These are phyloP conservation scores for Neospermospora avenae DNA, from an alignment of 2,329 filamentous ascomycete genomes.

Conservation along the genomic window DNA sequence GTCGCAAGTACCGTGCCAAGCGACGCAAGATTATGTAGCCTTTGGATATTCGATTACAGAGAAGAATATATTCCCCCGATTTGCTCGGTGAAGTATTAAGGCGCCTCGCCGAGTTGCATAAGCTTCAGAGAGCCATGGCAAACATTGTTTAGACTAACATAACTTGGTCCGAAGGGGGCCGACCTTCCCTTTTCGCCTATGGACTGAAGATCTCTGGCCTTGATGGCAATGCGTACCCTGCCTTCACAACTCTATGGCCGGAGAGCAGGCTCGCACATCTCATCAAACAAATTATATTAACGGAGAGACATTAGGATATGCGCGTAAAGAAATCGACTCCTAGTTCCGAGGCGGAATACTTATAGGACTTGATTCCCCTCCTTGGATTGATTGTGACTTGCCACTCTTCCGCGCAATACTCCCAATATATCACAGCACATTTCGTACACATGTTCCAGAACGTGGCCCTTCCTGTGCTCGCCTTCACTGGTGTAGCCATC, in stretches of 20 bases:
- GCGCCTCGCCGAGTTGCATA: not conserved
- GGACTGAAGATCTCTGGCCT: not conserved
- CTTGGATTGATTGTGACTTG: not conserved
- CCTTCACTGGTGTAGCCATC: slow-evolving; percentile 22
- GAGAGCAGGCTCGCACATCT: not conserved
- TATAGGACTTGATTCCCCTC: not conserved
- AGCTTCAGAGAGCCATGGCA: not conserved
- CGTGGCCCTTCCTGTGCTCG: slow-evolving; percentile 20
- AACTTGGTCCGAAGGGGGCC: not conserved
- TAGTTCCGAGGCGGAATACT: not conserved
- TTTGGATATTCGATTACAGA: slow-evolving; percentile 3
- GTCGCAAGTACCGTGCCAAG: slow-evolving; percentile 14
- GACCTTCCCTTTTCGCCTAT: not conserved
- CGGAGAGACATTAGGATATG: too few relatives aligned
- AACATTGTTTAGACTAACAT: not conserved
- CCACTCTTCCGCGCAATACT: not conserved
- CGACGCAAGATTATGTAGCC: slow-evolving; percentile 11
- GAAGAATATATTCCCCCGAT: slow-evolving; percentile 9
- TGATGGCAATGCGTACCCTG: not conserved
- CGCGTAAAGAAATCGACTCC: not conserved
- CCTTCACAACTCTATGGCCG: not conserved
- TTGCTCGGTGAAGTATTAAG: slow-evolving; percentile 1
- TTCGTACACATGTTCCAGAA: slow-evolving; percentile 24
- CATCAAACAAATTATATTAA: not conserved
- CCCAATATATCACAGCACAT: not conserved